phyloP scores from a whole-genome alignment of 2,329 filamentous ascomycete genomes.

The Chaetomium sp. region DNA sequence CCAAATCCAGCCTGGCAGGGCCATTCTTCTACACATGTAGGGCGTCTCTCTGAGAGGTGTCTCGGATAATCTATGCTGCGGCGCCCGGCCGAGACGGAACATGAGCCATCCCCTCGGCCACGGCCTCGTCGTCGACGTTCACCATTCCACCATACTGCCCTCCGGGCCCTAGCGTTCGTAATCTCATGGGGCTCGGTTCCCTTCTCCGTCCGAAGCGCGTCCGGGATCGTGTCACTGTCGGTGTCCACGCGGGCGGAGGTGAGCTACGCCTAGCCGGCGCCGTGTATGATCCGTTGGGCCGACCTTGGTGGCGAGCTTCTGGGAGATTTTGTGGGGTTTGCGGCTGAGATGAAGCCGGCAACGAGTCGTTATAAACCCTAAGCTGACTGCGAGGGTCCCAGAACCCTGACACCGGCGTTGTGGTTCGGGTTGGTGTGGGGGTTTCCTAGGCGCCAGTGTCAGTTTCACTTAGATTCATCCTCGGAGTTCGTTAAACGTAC shows the following conservation, averaged over 20 bases:
- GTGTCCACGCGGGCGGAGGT: slow-evolving; percentile 19
- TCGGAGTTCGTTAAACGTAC: background rate
- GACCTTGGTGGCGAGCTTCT: slow-evolving; percentile 41
- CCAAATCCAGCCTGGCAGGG: too few relatives aligned
- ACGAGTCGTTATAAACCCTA: slow-evolving; percentile 41
- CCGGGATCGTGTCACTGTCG: slow-evolving; percentile 16
- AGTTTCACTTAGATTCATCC: background rate
- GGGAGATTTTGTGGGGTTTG: slow-evolving; percentile 46
- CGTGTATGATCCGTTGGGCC: slow-evolving; percentile 38
- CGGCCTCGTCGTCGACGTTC: slow-evolving; percentile 38
- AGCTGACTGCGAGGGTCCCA: slow-evolving; percentile 18
- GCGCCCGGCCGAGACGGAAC: background rate
- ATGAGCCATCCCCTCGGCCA: slow-evolving; percentile 28
- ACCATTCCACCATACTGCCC: slow-evolving; percentile 44
- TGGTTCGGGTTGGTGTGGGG: too few relatives aligned
- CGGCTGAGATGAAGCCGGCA: slow-evolving; percentile 40
- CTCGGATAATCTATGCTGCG: background rate
- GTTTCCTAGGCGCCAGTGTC: background rate
- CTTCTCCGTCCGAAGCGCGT: slow-evolving; percentile 22
- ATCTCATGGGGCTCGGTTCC: slow-evolving; percentile 31
- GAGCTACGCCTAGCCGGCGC: slow-evolving; percentile 30
- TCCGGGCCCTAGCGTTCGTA: slow-evolving; percentile 38
- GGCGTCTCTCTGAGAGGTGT: too few relatives aligned
- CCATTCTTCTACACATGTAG: too few relatives aligned
- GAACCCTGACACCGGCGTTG: too few relatives aligned